Evolutionary conservation across 1,284 basidiomycete species (phyloP), one percentile per base, ranked within the genome.

Genomic region (Ustilago tritici): DNA sequence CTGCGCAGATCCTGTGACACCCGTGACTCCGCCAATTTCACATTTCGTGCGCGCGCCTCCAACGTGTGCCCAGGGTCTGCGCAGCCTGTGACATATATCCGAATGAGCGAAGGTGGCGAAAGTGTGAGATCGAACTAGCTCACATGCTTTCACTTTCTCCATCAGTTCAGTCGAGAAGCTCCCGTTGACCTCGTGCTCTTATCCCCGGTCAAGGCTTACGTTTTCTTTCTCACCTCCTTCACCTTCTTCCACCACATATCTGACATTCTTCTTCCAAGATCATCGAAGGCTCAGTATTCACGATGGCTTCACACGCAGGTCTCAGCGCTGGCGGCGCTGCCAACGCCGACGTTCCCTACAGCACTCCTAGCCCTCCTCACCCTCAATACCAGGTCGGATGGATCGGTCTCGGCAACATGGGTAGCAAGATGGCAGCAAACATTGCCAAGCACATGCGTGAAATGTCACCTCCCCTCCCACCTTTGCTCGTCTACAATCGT

Each of bases 401-500:
- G 65, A 65, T 83, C 10, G 80, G 80, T 5, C 60, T 82, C 12
- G 82, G 82, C 31, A 82, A 82, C 65, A 93, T 94, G 91, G 93
- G 93, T 49, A 87, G 88, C 61, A 84, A 88, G 47, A 94, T 94
- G 92, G 91, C 92, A 19, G 88, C 89, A 53, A 94, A 94, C 85
- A 88, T 94, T 38, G 92, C 92, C 17, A 90, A 87, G 38, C 87
- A 89, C 79, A 87, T 87, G 54, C 47, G 66, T 38, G 46, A 76
- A 14, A 71, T 68, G 52, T 70, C 71, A 43, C 70, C 71, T 6
- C 72, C 73, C 9, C 52, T 72, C 3, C 79, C 83, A 3, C 75
- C 83, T 0, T 62, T 87, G 40, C 59, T 82, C 55, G 79, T 94
- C 15, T 93, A 90, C 88, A 94, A 93, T 81, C 89, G 93, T 34